Evolutionary conservation across 371 early-diverging fungal genomes (phyloP).

Genomic region (Sporodiniella umbellata): DNA sequence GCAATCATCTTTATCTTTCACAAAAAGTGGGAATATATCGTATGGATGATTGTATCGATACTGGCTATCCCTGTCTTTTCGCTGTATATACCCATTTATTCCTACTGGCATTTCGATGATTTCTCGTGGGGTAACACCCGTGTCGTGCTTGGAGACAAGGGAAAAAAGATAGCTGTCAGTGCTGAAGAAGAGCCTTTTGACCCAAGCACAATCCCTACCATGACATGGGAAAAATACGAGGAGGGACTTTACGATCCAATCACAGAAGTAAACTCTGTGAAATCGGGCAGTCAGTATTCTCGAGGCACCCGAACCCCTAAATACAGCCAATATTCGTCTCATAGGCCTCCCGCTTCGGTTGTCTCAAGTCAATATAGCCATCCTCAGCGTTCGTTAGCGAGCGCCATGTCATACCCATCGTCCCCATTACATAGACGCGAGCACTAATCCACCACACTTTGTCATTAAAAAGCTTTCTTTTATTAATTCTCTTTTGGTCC

Average conservation of each 20-base stretch:
- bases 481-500: too few relatives aligned
- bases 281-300: too few relatives aligned
- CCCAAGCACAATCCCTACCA: constrained; percentile 74
- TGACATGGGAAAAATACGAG: constrained; percentile 90
- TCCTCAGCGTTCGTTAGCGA: too few relatives aligned
- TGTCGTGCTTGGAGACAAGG: constrained; percentile 58
- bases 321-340: too few relatives aligned
- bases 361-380: too few relatives aligned
- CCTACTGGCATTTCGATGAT: constrained; percentile 89
- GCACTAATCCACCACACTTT: too few relatives aligned
- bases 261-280: too few relatives aligned
- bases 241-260: constrained; percentile 24
- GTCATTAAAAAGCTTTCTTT: too few relatives aligned
- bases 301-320: too few relatives aligned
- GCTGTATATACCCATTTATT: constrained; percentile 68
- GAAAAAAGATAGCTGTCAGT: constrained; percentile 44
- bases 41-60: constrained; percentile 90
- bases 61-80: constrained; percentile 75
- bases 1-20: constrained; percentile 77
- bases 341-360: too few relatives aligned
- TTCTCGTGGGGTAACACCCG: constrained; percentile 91
- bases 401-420: too few relatives aligned
- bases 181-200: constrained; percentile 71
- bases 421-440: too few relatives aligned
- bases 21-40: constrained; percentile 87